phyloP scores from a whole-genome alignment of 2,329 filamentous ascomycete genomes.

The Claviceps digitariae region DNA sequence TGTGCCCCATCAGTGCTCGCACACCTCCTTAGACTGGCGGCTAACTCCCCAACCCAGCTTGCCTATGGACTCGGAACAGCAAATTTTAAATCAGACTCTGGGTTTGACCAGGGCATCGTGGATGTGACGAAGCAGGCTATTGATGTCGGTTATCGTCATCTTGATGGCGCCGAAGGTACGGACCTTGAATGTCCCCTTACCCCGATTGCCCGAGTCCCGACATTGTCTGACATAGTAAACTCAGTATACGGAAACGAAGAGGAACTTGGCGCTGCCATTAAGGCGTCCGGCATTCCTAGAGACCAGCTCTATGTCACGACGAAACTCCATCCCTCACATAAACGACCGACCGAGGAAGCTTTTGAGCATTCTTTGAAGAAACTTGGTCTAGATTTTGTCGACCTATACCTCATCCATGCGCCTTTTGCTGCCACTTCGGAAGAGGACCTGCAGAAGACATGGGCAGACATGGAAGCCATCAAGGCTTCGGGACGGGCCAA shows the following conservation, averaged over 20 bases:
- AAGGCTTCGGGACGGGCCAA: slow-evolving; percentile 49
- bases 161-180: slow-evolving; percentile 60
- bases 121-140: slow-evolving; percentile 47
- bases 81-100: slow-evolving; percentile 36
- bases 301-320: slow-evolving; percentile 56
- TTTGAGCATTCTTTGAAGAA: slow-evolving; percentile 48
- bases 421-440: slow-evolving; percentile 38
- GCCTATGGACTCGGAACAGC: slow-evolving; percentile 63
- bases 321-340: slow-evolving; percentile 33
- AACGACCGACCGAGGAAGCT: slow-evolving; percentile 31
- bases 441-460: slow-evolving; percentile 41
- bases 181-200: not conserved
- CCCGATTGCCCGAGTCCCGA: not conserved
- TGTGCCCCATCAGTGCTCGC: slow-evolving; percentile 7
- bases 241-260: slow-evolving; percentile 53
- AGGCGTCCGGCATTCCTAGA: slow-evolving; percentile 48
- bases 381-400: slow-evolving; percentile 56
- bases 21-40: not conserved
- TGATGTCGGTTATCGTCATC: slow-evolving; percentile 54
- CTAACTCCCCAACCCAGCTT: slow-evolving; percentile 28
- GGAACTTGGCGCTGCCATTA: slow-evolving; percentile 60
- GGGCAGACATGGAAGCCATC: slow-evolving; percentile 52
- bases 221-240: not conserved
- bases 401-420: slow-evolving; percentile 53
- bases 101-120: slow-evolving; percentile 41